Conservation (phyloP, 164 flowering plant species). For the Stephania japonica region DNA sequence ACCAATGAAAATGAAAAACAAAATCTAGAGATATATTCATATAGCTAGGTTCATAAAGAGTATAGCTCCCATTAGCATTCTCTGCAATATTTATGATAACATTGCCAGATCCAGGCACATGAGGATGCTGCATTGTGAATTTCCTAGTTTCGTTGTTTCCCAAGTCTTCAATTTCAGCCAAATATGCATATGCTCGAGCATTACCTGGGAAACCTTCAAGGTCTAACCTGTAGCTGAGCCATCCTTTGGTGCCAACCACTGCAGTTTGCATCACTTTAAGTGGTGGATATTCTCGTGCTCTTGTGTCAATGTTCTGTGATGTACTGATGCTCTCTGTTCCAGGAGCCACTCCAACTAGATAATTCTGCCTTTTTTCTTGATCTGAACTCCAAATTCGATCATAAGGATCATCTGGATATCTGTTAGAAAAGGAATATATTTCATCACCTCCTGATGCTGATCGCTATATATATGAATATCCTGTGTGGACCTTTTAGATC, state of each 20-base stretch:
- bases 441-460: conserved; percentile 6
- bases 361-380: conserved; percentile 65
- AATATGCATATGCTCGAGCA: conserved; percentile 88
- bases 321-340: conserved; percentile 82
- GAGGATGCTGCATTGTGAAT: conserved; percentile 64
- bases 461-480: neutral
- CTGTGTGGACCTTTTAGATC: neutral
- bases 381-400: conserved; percentile 96
- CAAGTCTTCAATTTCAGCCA: conserved; percentile 88
- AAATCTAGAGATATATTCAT: conserved; percentile 74
- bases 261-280: conserved; percentile 96
- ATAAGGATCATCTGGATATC: conserved; percentile 98
- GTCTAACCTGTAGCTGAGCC: conserved; percentile 64
- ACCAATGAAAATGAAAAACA: conserved; percentile 66
- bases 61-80: conserved; percentile 85
- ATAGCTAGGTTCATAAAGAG: conserved; percentile 85
- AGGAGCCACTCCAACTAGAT: conserved; percentile 75
- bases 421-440: conserved; percentile 23
- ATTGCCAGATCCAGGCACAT: conserved; percentile 58
- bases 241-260: conserved; percentile 77
- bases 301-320: conserved; percentile 38
- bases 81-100: conserved; percentile 85
- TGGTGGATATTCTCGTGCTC: conserved; percentile 83
- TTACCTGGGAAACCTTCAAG: conserved; percentile 90
- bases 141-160: conserved; percentile 63